phyloP scores from a whole-genome alignment of 352 stramenopile genomes.

The Phytophthora capsici region DNA sequence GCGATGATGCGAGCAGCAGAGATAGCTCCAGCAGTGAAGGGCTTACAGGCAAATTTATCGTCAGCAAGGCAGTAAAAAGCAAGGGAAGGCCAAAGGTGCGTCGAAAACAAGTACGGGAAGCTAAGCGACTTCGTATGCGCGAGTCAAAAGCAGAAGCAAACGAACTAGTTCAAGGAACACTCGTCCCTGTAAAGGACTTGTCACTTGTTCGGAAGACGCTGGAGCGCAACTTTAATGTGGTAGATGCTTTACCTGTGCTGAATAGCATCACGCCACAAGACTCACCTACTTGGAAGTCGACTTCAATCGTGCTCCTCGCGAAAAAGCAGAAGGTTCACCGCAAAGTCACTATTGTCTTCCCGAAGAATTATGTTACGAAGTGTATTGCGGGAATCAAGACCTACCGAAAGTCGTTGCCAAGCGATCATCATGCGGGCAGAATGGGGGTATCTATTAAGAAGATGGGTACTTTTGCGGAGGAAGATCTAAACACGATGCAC shows the following conservation, averaged over 20 bases:
- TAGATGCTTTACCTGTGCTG: background rate
- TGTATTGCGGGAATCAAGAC: slow-evolving; percentile 4
- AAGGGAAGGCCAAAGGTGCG: too few relatives aligned
- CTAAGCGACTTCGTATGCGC: too few relatives aligned
- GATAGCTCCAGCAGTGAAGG: too few relatives aligned
- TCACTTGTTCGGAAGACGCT: slow-evolving; percentile 7
- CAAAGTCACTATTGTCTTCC: slow-evolving; percentile 4
- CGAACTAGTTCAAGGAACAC: slow-evolving; percentile 4
- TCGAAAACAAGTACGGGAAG: too few relatives aligned
- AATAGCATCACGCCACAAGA: background rate
- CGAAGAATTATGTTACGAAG: background rate
- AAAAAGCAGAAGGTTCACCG: background rate
- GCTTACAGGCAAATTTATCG: too few relatives aligned
- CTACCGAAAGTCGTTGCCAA: slow-evolving; percentile 6
- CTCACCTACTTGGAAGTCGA: slow-evolving; percentile 1
- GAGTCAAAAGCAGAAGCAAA: too few relatives aligned
- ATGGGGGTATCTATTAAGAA: slow-evolving; percentile 2
- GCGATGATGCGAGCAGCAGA: too few relatives aligned
- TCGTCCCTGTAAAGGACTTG: slow-evolving; percentile 7
- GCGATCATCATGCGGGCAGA: background rate
- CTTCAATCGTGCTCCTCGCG: background rate
- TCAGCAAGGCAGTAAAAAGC: too few relatives aligned
- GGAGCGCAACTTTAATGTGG: background rate
- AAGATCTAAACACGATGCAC: slow-evolving; percentile 3
- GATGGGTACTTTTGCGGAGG: background rate